Base-by-base conservation (phyloP, 805 yeast genomes). In the Metschnikowia cubensis region DNA sequence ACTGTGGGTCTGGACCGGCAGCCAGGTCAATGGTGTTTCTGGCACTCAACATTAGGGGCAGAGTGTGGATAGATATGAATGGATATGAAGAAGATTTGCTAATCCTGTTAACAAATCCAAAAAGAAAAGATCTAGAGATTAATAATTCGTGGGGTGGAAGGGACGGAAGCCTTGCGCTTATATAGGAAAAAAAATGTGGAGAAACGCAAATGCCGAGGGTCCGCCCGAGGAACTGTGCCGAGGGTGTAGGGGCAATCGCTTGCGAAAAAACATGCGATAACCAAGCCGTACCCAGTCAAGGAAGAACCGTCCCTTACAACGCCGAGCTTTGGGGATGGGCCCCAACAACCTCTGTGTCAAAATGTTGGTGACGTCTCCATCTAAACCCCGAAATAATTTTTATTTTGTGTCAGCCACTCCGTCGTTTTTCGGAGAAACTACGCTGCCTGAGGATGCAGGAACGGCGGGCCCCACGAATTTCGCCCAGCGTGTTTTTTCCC, bases 1-100 rank as follows among this genome's bases (percentile, higher is more conserved):
- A 51, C 38, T 47, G 54, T 8, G 68, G 68, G 49, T 62, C 52
- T 20, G 68, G 68, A 15, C 57, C 59, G 4, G 56, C 55, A 11
- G 54, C 51, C 36, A 58, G 52, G 52, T 54, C 50, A 21, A 59
- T 57, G 20, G 60, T 58, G 42, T 51, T 55, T 35, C 49, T 52
- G 4, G 54, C 52, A 21, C 48, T 40, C 31, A 46, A 14, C 55
- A 52, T 25, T 8, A 25, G 29, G 29, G 11, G 29, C 11, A 2
- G 29, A 25, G 29, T 25, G 29, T 25, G 29, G 29, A 25, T 52
- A 8, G 29, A 25, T 52, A 8, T 17, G n/a, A n/a, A 29, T 33
- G n/a, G 34, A 21, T 25, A 15, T 11, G 32, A n/a, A 32, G 21
- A 6, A 25, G 17, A 14, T 18, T 41, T 33, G 45, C 21, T 42